Base-by-base conservation (phyloP, 805 yeast genomes). In the Kazachstania kunashirensis region DNA sequence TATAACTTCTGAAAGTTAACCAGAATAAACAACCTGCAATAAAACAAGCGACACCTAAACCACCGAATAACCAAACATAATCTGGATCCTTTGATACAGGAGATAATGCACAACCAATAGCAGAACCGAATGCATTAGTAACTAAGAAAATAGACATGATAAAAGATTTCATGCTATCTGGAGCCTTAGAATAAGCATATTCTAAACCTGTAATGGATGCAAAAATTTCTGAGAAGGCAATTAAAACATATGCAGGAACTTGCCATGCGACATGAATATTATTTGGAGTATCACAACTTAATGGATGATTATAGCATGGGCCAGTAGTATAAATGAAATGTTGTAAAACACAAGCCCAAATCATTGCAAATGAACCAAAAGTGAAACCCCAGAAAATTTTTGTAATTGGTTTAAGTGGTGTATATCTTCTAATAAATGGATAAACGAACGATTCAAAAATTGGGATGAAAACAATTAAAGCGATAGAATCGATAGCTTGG, bases 101-200 rank as follows among this genome's bases (percentile, higher is more conserved):
- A 13, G 83, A 73, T 36, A 79, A 63, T 11, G 85, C 84, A 57
- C 77, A 76, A 49, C 88, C 85, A 32, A 81, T 51, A 15, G 86
- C 85, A 18, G 89, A 71, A 40, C 92, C 86, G 35, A 79, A 49
- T n/a, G 94, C 92, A 46, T 68, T 77, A 29, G 82, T 79, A 39
- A 82, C 62, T 51, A 83, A 66, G 66, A 77, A 81, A 35, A 66
- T 45, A 12, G 79, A 68, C 69, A 65, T 64, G 32, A 62, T 61
- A 29, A 65, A 55, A 14, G 66, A 59, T 42, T 62, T 66, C 67
- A 64, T 62, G 28, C 70, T 62, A 7, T 68, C 69, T 29, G 92
- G 92, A 5, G 92, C 89, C 63, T 82, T 79, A 19, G 86, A 76
- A 63, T 79, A 83, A 14, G 94, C 94, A 53, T 79, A 81, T 63